Evolutionary conservation across 139 green algal genomes (phyloP).

Genomic region (Zygnema circumcarinatum): DNA sequence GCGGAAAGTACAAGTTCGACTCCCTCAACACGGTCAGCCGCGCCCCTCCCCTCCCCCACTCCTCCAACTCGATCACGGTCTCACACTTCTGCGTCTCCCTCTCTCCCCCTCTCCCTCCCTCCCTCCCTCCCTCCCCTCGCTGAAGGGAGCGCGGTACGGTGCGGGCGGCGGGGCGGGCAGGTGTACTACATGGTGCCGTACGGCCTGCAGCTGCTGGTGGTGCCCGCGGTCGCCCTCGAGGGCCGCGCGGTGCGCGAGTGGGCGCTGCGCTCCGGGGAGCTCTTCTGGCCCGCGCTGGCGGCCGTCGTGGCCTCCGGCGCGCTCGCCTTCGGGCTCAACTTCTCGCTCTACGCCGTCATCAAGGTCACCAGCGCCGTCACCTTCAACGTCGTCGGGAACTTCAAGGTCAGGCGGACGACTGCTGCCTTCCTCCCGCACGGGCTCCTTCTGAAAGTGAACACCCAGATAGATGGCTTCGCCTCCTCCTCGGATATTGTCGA

Average conservation of each 20-base stretch:
- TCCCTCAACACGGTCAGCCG: constrained; percentile 40
- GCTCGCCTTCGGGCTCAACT: constrained; percentile 46
- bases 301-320: constrained; percentile 25
- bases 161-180: too few relatives aligned
- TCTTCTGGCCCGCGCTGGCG: constrained; percentile 11
- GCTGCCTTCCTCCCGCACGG: too few relatives aligned
- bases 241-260: not conserved
- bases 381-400: constrained; percentile 57
- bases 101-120: not conserved
- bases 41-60: too few relatives aligned
- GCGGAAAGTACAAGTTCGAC: constrained; percentile 60
- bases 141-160: too few relatives aligned
- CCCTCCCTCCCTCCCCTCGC: not conserved
- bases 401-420: too few relatives aligned
- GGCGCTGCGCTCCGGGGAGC: not conserved
- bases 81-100: too few relatives aligned
- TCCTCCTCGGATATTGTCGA: too few relatives aligned
- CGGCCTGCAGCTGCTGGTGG: constrained; percentile 11
- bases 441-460: too few relatives aligned
- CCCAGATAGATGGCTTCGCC: too few relatives aligned
- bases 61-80: too few relatives aligned
- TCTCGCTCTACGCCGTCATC: constrained; percentile 45
- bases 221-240: constrained; percentile 38
- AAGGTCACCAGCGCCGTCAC: constrained; percentile 41
- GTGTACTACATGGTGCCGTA: constrained; percentile 58